Percentiles rank a stretch among this genome's conserved stretches.
phyloP scores from a whole-genome alignment of 805 yeast genomes.

The Ogataea pilisensis region DNA sequence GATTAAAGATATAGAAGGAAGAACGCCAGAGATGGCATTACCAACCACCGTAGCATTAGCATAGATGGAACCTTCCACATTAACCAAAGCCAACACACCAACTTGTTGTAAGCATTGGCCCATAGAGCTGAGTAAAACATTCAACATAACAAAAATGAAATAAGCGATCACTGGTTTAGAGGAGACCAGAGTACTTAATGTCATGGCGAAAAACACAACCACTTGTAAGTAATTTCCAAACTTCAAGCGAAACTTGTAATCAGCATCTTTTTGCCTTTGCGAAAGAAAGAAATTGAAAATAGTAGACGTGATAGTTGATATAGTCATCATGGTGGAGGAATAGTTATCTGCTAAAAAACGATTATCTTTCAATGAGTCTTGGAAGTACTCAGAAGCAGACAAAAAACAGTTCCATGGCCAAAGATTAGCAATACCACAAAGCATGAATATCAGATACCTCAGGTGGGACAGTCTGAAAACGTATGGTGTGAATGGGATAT shows the following conservation, averaged over 20 bases:
- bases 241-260: slow-evolving; percentile 53
- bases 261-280: slow-evolving; percentile 56
- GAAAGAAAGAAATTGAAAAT: slow-evolving; percentile 58
- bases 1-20: slow-evolving; percentile 74
- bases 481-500: slow-evolving; percentile 12
- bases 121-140: slow-evolving; percentile 61
- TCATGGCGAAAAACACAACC: slow-evolving; percentile 53
- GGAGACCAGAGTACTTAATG: slow-evolving; percentile 40
- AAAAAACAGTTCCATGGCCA: slow-evolving; percentile 98
- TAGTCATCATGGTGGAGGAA: slow-evolving; percentile 84
- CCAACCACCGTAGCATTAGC: slow-evolving; percentile 95
- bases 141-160: slow-evolving; percentile 53
- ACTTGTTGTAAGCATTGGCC: slow-evolving; percentile 86
- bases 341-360: slow-evolving; percentile 54
- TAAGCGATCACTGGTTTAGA: slow-evolving; percentile 34
- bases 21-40: slow-evolving; percentile 89
- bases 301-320: slow-evolving; percentile 68
- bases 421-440: slow-evolving; percentile 72
- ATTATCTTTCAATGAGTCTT: slow-evolving; percentile 49
- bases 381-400: slow-evolving; percentile 80
- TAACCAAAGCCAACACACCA: slow-evolving; percentile 84
- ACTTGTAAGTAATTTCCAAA: slow-evolving; percentile 59
- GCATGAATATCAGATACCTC: slow-evolving; percentile 56
- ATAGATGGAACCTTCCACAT: slow-evolving; percentile 66
- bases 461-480: slow-evolving; percentile 20